Evolutionary conservation across 2,329 filamentous ascomycete genomes (phyloP), one percentile per base, ranked within the genome.

Genomic region (Penicillium sp.): DNA sequence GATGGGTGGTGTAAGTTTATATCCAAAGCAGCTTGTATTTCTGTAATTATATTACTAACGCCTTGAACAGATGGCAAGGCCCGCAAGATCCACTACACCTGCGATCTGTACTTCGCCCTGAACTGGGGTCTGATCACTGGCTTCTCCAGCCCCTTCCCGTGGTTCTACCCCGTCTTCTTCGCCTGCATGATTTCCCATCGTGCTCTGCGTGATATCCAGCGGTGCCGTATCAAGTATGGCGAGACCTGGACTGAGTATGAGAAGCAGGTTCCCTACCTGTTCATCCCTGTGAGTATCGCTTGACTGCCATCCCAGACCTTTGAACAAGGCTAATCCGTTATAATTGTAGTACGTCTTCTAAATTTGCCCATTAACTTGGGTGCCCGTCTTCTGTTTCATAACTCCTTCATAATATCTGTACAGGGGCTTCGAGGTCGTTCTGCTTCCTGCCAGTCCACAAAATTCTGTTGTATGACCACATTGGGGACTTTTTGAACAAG

Each of bases 141-240:
- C 11, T 93, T 94, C 78, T 81, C 81, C 38, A 91, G 88, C 71
- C 90, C 91, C 0, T 93, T 94, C 78, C 91, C 91, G 0, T 96
- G 91, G 90, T 95, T 96, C 77, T 94, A 96, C 73, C 89, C 90
- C 0, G 76, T 90, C 38, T 96, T 96, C 81, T 96, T 96, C 74
- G 81, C 82, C 17, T 78, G 78, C 67, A 94, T 94, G 90, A 94
- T 95, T 70, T 81, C 87, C 10, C 91, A 96, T 75, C 88, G 91
- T 60, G 89, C 90, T 4, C 80, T 81, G 65, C 83, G 91, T 61
- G 91, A 96, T 72, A 90, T 93, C 61, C 82, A 89, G 73, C 83
- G 88, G 64, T 96, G 91, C 77, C 83, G 85, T 57, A 81, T 82
- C 68, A 92, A 91, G 82, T 96, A 96, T 76, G 91, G 91, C 22